A percentile compares a stretch with the other conserved stretches of the same genome.
These are phyloP conservation scores for Termitomyces sp. DNA, from an alignment of 768 basidiomycete species.

Conservation along the genomic window DNA sequence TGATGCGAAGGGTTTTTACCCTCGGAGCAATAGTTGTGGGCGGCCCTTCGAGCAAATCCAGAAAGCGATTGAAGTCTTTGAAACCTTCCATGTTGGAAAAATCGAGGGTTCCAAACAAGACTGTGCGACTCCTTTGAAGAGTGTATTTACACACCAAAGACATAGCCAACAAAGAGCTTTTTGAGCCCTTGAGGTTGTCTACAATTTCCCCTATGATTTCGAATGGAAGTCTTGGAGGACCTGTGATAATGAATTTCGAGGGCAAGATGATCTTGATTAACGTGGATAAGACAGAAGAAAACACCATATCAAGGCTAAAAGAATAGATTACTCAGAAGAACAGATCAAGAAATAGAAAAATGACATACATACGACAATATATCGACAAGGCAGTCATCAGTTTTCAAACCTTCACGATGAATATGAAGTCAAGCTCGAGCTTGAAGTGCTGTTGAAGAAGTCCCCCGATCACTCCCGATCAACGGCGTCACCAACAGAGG, in stretches of 20 bases:
- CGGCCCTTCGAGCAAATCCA: neutral
- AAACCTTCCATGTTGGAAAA: neutral
- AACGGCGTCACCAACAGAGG: no score
- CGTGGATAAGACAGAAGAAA: neutral
- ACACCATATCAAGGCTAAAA: neutral
- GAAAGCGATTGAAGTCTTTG: neutral
- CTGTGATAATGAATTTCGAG: neutral
- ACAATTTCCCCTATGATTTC: neutral
- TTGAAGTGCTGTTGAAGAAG: no score
- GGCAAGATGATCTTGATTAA: neutral
- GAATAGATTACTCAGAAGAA: neutral
- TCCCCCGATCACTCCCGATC: no score
- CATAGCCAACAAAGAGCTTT: neutral
- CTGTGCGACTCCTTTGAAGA: neutral
- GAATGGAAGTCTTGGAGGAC: neutral
- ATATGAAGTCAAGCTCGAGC: no score
- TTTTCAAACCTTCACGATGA: no score
- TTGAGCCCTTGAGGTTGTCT: neutral
- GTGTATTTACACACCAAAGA: neutral
- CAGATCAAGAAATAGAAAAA: neutral
- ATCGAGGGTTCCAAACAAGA: neutral
- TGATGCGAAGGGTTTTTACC: neutral
- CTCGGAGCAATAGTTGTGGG: neutral
- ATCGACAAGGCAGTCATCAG: no score
- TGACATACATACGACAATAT: neutral